Evolutionary conservation across 108 stramenopile species (phyloP).

Genomic region (Mediolabrus comicus): DNA sequence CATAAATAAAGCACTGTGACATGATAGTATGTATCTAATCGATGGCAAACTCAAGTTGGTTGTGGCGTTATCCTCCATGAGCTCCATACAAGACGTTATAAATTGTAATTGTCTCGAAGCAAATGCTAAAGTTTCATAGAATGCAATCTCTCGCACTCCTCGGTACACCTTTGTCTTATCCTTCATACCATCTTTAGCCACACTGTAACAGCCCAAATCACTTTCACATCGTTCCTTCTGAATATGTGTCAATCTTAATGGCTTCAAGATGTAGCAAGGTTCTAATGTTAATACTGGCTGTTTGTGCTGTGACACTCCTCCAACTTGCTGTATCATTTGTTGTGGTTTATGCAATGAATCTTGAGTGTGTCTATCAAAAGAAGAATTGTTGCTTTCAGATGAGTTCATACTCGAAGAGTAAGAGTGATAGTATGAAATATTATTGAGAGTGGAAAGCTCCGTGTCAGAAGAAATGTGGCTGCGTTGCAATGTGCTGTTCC

Average conservation of each 20-base stretch:
- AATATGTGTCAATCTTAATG: slow-evolving; percentile 32
- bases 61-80: not conserved
- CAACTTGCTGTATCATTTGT: slow-evolving; percentile 63
- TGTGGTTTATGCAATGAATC: not conserved
- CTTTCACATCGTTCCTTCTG: not conserved
- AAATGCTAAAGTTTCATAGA: slow-evolving; percentile 68
- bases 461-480: not conserved
- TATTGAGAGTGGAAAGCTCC: not conserved
- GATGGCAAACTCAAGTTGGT: no score
- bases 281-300: slow-evolving; percentile 51
- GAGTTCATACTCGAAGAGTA: slow-evolving; percentile 1
- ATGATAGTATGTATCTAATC: not conserved
- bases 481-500: not conserved
- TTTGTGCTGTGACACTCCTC: slow-evolving; percentile 63
- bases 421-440: not conserved
- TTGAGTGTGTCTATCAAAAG: not conserved
- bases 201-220: not conserved
- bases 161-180: slow-evolving; percentile 54
- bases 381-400: slow-evolving; percentile 3
- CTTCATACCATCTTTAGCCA: not conserved
- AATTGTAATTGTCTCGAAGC: slow-evolving; percentile 5
- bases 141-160: slow-evolving; percentile 76
- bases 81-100: not conserved
- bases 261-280: slow-evolving; percentile 79
- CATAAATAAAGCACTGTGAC: not conserved